A percentile compares a stretch with the other conserved stretches of the same genome.
phyloP scores from a whole-genome alignment of 148 eudicot genomes.

The Rhododendron griersonianum region DNA sequence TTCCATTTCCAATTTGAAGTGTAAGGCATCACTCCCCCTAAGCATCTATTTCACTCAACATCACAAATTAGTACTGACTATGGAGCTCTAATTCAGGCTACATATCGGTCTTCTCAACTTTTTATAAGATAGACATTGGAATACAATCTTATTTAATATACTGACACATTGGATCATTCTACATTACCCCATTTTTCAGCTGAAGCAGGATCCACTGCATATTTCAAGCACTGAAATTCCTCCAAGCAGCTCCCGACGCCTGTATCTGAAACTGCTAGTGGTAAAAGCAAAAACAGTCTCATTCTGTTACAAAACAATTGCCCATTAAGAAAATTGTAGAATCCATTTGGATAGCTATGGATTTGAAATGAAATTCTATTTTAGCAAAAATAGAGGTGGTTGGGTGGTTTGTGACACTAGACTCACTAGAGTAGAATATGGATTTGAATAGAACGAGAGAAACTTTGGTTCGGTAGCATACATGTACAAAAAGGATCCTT shows the following conservation, averaged over 20 bases:
- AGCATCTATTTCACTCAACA: not conserved
- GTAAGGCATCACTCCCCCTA: not conserved
- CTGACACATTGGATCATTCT: not conserved
- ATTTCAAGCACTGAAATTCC: constrained; percentile 52
- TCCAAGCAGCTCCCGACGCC: constrained; percentile 68
- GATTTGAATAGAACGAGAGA: not conserved
- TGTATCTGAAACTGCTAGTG: constrained; percentile 71
- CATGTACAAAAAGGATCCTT: not conserved
- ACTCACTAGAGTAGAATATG: not conserved
- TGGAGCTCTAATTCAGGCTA: not conserved
- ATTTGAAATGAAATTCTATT: not conserved
- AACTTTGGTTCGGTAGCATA: not conserved
- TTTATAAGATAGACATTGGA: not conserved
- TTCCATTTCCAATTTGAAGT: not conserved
- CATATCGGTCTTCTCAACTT: not conserved
- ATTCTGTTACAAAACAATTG: not conserved
- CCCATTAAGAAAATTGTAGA: not conserved
- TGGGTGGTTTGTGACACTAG: not conserved
- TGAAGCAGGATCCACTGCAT: constrained; percentile 18
- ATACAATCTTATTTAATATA: not conserved
- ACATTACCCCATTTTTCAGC: constrained; percentile 44
- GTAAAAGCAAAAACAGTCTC: not conserved
- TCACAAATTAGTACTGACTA: not conserved
- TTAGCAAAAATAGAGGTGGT: not conserved
- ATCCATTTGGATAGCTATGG: not conserved